These are phyloP conservation scores for Lachnellula subtilissima DNA, from an alignment of 2,329 filamentous ascomycete genomes.

Conservation along the genomic window DNA sequence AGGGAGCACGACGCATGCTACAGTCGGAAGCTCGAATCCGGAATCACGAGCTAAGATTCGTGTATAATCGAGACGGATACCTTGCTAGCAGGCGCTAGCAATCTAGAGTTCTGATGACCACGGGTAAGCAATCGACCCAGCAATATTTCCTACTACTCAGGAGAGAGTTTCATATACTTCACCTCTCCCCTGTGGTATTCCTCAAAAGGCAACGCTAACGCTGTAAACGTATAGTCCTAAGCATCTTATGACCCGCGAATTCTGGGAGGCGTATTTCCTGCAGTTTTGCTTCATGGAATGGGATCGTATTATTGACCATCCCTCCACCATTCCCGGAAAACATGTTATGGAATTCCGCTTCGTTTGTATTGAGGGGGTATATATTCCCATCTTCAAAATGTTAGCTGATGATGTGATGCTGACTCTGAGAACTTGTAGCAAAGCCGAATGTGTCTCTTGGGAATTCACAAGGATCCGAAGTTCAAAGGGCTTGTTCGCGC, in stretches of 20 bases:
- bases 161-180: no score
- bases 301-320: background rate
- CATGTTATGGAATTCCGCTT: conserved; percentile 6
- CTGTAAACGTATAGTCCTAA: background rate
- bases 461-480: background rate
- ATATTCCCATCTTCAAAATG: background rate
- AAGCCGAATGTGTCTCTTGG: background rate
- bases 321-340: background rate
- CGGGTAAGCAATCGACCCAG: background rate
- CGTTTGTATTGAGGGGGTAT: background rate
- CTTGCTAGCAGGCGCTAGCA: background rate
- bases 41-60: background rate
- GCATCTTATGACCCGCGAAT: background rate
- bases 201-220: no score
- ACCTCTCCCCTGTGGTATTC: no score
- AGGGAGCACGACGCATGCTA: background rate
- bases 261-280: background rate
- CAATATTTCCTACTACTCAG: no score
- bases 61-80: conserved; percentile 1
- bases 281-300: background rate
- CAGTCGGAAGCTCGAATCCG: background rate
- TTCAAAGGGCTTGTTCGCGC: background rate
- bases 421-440: background rate
- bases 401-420: no score
- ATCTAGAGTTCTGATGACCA: background rate